A percentile compares a stretch with the other conserved stretches of the same genome.
Evolutionary conservation across 176 grass and related monocot species (phyloP).

Genomic region (Carex kokanica): DNA sequence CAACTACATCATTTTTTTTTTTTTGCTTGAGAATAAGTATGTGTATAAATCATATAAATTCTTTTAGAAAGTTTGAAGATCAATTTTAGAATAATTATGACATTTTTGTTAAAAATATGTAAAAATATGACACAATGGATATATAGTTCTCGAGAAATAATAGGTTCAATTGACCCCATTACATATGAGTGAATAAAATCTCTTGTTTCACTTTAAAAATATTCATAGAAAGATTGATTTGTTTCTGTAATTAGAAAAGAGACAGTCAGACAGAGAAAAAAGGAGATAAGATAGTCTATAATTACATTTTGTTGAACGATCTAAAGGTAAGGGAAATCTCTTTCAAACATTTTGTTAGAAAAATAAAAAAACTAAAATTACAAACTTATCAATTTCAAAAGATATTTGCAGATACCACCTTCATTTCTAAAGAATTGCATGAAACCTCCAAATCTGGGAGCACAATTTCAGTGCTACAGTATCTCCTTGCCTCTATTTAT

Average conservation of each 20-base stretch:
- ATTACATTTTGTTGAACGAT: not conserved
- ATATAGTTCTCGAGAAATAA: not conserved
- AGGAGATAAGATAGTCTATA: not conserved
- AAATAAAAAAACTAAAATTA: not conserved
- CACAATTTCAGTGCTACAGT: constrained; percentile 2
- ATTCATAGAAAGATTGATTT: not conserved
- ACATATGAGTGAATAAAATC: not conserved
- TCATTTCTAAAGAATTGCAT: not conserved
- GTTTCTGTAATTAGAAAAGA: not conserved
- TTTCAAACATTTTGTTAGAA: not conserved
- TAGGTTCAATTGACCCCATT: not conserved
- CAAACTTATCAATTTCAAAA: not conserved
- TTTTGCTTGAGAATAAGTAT: not conserved
- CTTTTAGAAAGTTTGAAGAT: too few relatives aligned
- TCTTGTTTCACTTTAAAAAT: not conserved
- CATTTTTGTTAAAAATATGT: not conserved
- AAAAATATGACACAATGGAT: not conserved
- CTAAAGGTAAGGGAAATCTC: not conserved
- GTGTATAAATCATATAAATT: too few relatives aligned
- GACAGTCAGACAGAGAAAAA: not conserved
- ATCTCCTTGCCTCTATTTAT: constrained; percentile 16
- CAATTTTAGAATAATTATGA: not conserved
- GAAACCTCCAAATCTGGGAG: not conserved
- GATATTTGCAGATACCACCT: not conserved
- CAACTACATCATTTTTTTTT: not conserved